phyloP scores from a whole-genome alignment of 176 grass and related monocot genomes.

The Alopecurus myosuroides region DNA sequence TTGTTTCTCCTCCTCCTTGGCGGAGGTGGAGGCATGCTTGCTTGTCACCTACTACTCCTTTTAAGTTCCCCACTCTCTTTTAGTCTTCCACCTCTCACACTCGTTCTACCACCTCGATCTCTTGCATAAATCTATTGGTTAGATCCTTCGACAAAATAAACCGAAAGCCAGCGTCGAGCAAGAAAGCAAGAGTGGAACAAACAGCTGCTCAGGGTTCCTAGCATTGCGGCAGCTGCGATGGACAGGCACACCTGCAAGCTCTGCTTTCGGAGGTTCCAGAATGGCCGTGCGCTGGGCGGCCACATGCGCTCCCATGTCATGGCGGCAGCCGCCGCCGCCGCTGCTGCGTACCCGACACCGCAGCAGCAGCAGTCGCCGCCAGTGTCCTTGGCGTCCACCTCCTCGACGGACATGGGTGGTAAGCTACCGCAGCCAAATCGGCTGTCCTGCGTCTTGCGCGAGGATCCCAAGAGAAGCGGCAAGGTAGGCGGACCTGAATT shows the following conservation, averaged over 20 bases:
- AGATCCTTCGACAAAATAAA: neutral
- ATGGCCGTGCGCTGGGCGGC: constrained; percentile 80
- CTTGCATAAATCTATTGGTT: neutral
- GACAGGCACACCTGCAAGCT: constrained; percentile 84
- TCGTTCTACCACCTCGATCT: constrained; percentile 24
- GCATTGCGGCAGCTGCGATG: constrained; percentile 27
- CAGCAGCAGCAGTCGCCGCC: constrained; percentile 12
- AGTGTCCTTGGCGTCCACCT: constrained; percentile 40
- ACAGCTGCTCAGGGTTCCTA: constrained; percentile 12
- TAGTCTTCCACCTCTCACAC: constrained; percentile 2
- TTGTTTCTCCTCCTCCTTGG: constrained; percentile 14
- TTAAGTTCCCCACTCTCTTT: constrained; percentile 30
- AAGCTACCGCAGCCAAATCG: neutral
- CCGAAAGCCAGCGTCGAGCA: constrained; percentile 18
- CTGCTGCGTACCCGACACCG: neutral
- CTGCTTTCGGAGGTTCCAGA: constrained; percentile 84
- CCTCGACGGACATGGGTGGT: constrained; percentile 30
- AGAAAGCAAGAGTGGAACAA: constrained; percentile 15
- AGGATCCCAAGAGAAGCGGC: constrained; percentile 53
- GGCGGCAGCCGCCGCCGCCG: neutral
- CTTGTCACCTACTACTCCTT: constrained; percentile 92
- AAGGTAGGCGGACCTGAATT: constrained; percentile 34
- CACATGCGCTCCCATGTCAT: constrained; percentile 98
- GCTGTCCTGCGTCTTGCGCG: constrained; percentile 34
- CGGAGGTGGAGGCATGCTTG: constrained; percentile 59